phyloP scores from a whole-genome alignment of 2,329 filamentous ascomycete species.

The Fusarium domesticum region DNA sequence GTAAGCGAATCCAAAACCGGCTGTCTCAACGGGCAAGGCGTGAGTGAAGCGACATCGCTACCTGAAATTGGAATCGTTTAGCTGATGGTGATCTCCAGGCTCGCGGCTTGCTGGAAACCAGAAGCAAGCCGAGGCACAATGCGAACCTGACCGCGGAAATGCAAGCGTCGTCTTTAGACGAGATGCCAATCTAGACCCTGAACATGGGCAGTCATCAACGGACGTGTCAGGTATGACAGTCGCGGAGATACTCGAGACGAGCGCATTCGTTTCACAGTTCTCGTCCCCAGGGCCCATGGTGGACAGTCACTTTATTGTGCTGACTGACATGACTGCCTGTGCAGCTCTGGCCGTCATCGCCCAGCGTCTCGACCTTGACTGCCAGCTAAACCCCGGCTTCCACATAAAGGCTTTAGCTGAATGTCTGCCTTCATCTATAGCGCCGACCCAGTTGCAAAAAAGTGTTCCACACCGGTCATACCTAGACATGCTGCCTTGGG shows the following conservation, averaged over 20 bases:
- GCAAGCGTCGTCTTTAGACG: background rate
- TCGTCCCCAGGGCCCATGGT: background rate
- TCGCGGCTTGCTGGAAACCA: background rate
- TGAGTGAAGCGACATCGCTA: background rate
- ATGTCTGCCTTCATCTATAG: constrained; percentile 1
- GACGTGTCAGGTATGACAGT: background rate
- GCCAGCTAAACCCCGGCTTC: background rate
- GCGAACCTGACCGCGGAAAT: background rate
- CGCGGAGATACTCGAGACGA: background rate
- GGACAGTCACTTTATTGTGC: constrained; percentile 4
- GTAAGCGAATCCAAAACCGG: constrained; percentile 20
- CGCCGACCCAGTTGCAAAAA: constrained; percentile 8
- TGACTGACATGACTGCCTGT: background rate
- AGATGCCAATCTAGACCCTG: background rate
- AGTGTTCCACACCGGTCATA: constrained; percentile 7
- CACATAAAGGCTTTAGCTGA: background rate
- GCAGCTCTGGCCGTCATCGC: background rate
- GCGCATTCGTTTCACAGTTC: background rate
- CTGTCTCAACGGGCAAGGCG: constrained; percentile 16
- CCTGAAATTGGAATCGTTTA: background rate
- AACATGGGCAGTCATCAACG: background rate
- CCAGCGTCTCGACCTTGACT: background rate
- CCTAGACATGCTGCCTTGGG: constrained; percentile 16
- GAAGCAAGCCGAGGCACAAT: background rate
- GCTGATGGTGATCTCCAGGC: background rate